Percentiles rank a stretch among this genome's conserved stretches.
Evolutionary conservation across 768 basidiomycete species (phyloP).

Genomic region (Omphalotus guepiniiformis): DNA sequence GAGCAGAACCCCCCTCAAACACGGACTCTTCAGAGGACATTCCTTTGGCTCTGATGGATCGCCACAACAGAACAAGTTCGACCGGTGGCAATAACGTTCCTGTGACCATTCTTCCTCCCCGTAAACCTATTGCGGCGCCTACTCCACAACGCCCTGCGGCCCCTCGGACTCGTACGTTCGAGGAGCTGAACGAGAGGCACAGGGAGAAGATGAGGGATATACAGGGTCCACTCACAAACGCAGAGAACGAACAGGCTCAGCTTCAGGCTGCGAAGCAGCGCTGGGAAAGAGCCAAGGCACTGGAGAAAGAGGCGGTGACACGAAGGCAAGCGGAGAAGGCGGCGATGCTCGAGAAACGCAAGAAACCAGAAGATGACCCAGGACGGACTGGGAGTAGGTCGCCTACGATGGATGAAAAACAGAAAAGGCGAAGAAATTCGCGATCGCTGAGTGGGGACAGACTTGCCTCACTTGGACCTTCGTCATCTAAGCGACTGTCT

Average conservation of each 20-base stretch:
- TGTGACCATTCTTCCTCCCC: slow-evolving; percentile 45
- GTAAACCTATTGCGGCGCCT: slow-evolving; percentile 38
- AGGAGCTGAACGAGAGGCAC: slow-evolving; percentile 84
- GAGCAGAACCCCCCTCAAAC: slow-evolving; percentile 27
- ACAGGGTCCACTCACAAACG: slow-evolving; percentile 81
- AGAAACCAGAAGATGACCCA: slow-evolving; percentile 38
- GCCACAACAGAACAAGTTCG: slow-evolving; percentile 23
- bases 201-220: slow-evolving; percentile 78
- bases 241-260: slow-evolving; percentile 73
- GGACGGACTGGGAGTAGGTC: slow-evolving; percentile 30
- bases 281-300: slow-evolving; percentile 75
- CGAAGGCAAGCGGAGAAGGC: slow-evolving; percentile 71
- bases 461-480: slow-evolving; percentile 38
- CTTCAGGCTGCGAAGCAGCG: slow-evolving; percentile 70
- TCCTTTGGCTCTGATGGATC: slow-evolving; percentile 34
- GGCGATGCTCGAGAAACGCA: slow-evolving; percentile 49
- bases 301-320: slow-evolving; percentile 72
- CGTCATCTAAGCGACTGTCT: slow-evolving; percentile 61
- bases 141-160: slow-evolving; percentile 46
- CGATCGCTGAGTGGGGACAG: slow-evolving; percentile 62
- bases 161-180: slow-evolving; percentile 69
- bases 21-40: slow-evolving; percentile 46
- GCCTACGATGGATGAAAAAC: slow-evolving; percentile 28
- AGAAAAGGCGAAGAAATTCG: slow-evolving; percentile 34
- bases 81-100: slow-evolving; percentile 28